Evolutionary conservation across 1,284 basidiomycete species (phyloP).

Genomic region (Sphaerobolus stellatus): DNA sequence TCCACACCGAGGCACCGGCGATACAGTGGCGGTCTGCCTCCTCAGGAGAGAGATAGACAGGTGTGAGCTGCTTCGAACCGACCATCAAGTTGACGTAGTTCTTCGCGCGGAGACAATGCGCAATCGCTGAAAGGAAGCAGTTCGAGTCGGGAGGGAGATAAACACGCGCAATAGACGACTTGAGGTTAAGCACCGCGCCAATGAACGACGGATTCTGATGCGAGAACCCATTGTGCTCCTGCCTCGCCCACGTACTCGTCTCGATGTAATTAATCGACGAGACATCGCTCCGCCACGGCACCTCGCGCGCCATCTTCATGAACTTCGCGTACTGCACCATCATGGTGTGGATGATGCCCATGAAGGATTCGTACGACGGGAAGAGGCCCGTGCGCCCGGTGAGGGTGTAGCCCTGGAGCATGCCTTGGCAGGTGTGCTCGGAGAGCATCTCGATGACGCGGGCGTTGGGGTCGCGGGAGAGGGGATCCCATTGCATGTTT

Average conservation of each 20-base stretch:
- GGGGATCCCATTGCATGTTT: slow-evolving; percentile 81
- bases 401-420: slow-evolving; percentile 83
- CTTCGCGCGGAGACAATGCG: slow-evolving; percentile 80
- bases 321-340: slow-evolving; percentile 85
- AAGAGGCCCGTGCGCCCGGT: slow-evolving; percentile 82
- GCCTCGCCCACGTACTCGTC: slow-evolving; percentile 83
- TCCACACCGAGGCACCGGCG: slow-evolving; percentile 74
- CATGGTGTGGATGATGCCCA: slow-evolving; percentile 78
- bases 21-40: slow-evolving; percentile 73
- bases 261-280: slow-evolving; percentile 85
- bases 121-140: slow-evolving; percentile 73
- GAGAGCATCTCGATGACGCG: slow-evolving; percentile 86
- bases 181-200: slow-evolving; percentile 76
- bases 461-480: slow-evolving; percentile 60
- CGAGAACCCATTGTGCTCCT: slow-evolving; percentile 79
- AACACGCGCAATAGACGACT: slow-evolving; percentile 72
- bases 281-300: slow-evolving; percentile 68
- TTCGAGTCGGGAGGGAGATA: slow-evolving; percentile 92
- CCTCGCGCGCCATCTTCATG: slow-evolving; percentile 76
- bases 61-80: slow-evolving; percentile 78
- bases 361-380: slow-evolving; percentile 87
- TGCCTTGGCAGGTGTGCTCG: slow-evolving; percentile 86
- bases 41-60: slow-evolving; percentile 65
- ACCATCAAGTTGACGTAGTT: slow-evolving; percentile 87
- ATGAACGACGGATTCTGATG: slow-evolving; percentile 88